These are phyloP conservation scores for Podospora fimiseda DNA, from an alignment of 495 filamentous ascomycete genomes.

Conservation along the genomic window DNA sequence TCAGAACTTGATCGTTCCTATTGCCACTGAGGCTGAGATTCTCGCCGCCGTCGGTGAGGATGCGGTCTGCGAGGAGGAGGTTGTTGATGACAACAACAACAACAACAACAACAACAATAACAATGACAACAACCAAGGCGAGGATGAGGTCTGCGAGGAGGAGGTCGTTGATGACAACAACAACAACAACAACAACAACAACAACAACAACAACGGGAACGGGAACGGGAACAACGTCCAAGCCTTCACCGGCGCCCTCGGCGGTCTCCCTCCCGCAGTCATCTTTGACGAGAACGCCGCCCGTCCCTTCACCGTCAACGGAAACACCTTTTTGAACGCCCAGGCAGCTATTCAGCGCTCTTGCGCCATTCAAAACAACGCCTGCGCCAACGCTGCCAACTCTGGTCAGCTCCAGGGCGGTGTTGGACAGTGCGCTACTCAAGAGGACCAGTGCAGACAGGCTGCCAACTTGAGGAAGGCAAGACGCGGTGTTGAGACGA, in stretches of 20 bases:
- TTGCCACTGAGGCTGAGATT: constrained; percentile 52
- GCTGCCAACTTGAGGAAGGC: constrained; percentile 22
- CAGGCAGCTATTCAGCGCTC: constrained; percentile 48
- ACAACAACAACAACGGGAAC: constrained; percentile 14
- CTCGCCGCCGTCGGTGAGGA: constrained; percentile 41
- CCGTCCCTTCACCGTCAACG: constrained; percentile 51
- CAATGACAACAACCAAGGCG: not conserved
- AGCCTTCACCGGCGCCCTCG: constrained; percentile 50
- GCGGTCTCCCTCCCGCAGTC: constrained; percentile 46
- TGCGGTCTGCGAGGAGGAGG: constrained; percentile 16
- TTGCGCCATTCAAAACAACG: constrained; percentile 52
- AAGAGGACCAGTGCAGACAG: constrained; percentile 39
- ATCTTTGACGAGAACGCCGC: constrained; percentile 35
- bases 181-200: constrained; percentile 43
- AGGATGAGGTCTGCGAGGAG: constrained; percentile 4
- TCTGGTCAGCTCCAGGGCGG: constrained; percentile 34
- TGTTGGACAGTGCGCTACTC: constrained; percentile 43
- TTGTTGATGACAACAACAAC: constrained; percentile 34
- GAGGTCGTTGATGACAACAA: constrained; percentile 31
- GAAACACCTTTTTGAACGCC: constrained; percentile 44
- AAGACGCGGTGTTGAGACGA: not conserved
- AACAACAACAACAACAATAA: constrained; percentile 3
- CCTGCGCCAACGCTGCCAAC: constrained; percentile 51
- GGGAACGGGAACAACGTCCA: constrained; percentile 43
- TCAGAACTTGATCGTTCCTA: constrained; percentile 52